A percentile compares a stretch with the other conserved stretches of the same genome.
phyloP scores from a whole-genome alignment of 108 stramenopile genomes.

The Pseudonitzschia pungens region DNA sequence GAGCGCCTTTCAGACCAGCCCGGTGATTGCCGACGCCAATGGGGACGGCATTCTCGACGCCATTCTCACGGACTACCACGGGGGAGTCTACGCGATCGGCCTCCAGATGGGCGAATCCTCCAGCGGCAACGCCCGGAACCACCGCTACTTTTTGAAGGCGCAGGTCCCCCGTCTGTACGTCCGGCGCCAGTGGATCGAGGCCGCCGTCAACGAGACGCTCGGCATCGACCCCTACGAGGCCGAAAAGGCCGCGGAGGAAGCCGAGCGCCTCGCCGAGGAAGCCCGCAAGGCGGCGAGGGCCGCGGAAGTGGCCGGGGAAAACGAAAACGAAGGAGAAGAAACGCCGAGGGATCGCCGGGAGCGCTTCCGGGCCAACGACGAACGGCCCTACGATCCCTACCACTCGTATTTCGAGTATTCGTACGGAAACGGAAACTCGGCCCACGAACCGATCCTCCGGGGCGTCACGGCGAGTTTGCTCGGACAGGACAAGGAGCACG shows the following conservation, averaged over 20 bases:
- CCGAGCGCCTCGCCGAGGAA: slow-evolving; percentile 20
- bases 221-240: slow-evolving; percentile 43
- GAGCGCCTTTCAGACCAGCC: slow-evolving; percentile 68
- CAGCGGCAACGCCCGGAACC: background rate
- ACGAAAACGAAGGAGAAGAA: background rate
- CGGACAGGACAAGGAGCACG: slow-evolving; percentile 52
- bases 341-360: background rate
- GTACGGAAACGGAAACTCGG: slow-evolving; percentile 23
- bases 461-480: slow-evolving; percentile 68
- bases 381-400: slow-evolving; percentile 73
- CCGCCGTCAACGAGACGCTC: slow-evolving; percentile 56
- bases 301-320: background rate
- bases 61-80: slow-evolving; percentile 76
- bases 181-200: slow-evolving; percentile 68
- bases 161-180: slow-evolving; percentile 67
- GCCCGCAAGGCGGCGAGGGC: slow-evolving; percentile 6
- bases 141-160: slow-evolving; percentile 59
- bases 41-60: slow-evolving; percentile 77
- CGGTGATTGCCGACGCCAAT: slow-evolving; percentile 68
- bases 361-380: slow-evolving; percentile 9
- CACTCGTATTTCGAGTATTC: slow-evolving; percentile 76
- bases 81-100: slow-evolving; percentile 67
- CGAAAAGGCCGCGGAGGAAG: slow-evolving; percentile 29
- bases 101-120: slow-evolving; percentile 36
- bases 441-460: slow-evolving; percentile 46